Evolutionary conservation across 805 yeast genomes (phyloP).

Genomic region (Candida ulmi): DNA sequence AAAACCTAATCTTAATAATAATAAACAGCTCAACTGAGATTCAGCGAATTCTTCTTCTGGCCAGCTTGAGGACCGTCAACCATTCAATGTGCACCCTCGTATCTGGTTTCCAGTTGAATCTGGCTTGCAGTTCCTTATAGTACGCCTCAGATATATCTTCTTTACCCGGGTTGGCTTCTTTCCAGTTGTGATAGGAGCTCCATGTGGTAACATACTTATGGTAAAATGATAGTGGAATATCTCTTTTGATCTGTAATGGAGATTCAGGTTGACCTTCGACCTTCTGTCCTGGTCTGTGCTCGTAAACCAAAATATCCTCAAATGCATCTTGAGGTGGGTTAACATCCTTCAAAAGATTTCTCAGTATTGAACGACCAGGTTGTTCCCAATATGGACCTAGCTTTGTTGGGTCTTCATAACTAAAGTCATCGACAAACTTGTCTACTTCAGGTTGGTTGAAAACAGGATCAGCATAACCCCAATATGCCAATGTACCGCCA

Average conservation of each 20-base stretch:
- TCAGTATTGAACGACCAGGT: slow-evolving; percentile 63
- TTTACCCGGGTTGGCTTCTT: slow-evolving; percentile 24
- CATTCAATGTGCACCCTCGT: slow-evolving; percentile 38
- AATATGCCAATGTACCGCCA: slow-evolving; percentile 66
- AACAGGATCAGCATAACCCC: slow-evolving; percentile 76
- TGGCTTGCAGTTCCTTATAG: slow-evolving; percentile 29
- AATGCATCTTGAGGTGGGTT: slow-evolving; percentile 37
- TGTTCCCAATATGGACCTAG: slow-evolving; percentile 81
- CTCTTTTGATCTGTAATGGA: slow-evolving; percentile 29
- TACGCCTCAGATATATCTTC: slow-evolving; percentile 31
- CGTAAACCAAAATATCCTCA: slow-evolving; percentile 30
- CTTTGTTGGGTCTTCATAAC: slow-evolving; percentile 40
- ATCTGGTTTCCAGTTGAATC: slow-evolving; percentile 40
- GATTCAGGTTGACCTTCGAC: slow-evolving; percentile 1
- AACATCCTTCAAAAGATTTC: slow-evolving; percentile 37
- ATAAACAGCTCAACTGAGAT: too few relatives aligned
- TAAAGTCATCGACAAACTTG: slow-evolving; percentile 43
- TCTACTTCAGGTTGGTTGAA: slow-evolving; percentile 53
- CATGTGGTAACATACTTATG: slow-evolving; percentile 57
- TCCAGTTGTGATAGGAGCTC: slow-evolving; percentile 63
- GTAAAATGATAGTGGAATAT: slow-evolving; percentile 40
- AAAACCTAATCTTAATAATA: too few relatives aligned
- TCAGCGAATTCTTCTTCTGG: slow-evolving; percentile 28
- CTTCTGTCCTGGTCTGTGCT: slow-evolving; percentile 21
- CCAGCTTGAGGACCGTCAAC: slow-evolving; percentile 46